These are phyloP conservation scores for Guillardia theta DNA, from an alignment of 78 protist genomes.

Conservation along the genomic window DNA sequence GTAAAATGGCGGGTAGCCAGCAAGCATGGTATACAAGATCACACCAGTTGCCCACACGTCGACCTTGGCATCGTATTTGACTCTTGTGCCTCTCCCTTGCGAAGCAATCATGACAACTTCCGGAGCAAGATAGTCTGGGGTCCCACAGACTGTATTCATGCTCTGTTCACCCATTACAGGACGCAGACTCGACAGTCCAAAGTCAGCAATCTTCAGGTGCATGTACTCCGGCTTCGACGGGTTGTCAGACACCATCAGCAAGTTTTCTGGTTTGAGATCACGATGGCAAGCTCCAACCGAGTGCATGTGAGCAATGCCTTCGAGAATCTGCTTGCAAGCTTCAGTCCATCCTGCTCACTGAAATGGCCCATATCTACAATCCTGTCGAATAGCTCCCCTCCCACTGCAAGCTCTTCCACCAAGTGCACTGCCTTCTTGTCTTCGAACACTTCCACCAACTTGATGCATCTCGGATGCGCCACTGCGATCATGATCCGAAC, in stretches of 20 bases:
- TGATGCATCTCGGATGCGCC: background rate
- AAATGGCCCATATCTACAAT: slow-evolving; percentile 52
- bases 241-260: background rate
- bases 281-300: slow-evolving; percentile 58
- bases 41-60: slow-evolving; percentile 8
- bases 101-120: background rate
- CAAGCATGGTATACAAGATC: background rate
- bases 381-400: slow-evolving; percentile 69
- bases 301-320: slow-evolving; percentile 64
- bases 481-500: background rate
- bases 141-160: background rate
- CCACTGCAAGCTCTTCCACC: background rate
- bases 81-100: background rate
- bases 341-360: slow-evolving; percentile 50
- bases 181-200: background rate
- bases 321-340: background rate
- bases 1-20: slow-evolving; percentile 13
- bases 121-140: background rate
- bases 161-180: background rate
- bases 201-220: background rate
- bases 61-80: background rate
- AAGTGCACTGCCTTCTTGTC: background rate
- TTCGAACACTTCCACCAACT: background rate
- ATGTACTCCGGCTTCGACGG: background rate
- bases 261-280: slow-evolving; percentile 63